Evolutionary conservation across 192 early-diverging fungal species (phyloP).

Genomic region (Coemansia sp.): DNA sequence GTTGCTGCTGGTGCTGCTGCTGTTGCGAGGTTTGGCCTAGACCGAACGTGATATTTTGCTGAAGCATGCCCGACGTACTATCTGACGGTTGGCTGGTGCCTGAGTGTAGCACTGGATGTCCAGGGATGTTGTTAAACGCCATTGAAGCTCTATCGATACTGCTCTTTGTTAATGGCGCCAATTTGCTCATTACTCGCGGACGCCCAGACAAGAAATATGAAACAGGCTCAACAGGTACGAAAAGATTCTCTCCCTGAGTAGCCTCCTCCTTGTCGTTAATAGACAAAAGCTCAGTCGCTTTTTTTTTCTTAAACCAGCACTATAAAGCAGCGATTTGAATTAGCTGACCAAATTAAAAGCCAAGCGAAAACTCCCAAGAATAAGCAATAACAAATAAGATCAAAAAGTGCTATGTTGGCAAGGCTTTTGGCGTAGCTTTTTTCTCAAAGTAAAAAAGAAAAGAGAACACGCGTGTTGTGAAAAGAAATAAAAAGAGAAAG

Average conservation of each 20-base stretch:
- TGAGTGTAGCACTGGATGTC: conserved; percentile 27
- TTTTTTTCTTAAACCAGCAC: too few relatives aligned
- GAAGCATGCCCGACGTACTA: conserved; percentile 18
- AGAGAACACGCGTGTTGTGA: conserved; percentile 3
- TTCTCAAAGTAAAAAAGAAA: not conserved
- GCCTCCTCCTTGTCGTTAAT: too few relatives aligned
- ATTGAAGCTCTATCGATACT: conserved; percentile 44
- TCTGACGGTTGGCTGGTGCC: conserved; percentile 20
- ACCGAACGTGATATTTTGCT: conserved; percentile 25
- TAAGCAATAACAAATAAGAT: too few relatives aligned
- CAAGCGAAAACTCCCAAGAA: too few relatives aligned
- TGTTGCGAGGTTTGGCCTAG: conserved; percentile 12
- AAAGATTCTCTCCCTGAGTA: not conserved
- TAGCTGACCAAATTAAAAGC: too few relatives aligned
- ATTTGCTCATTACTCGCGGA: conserved; percentile 33
- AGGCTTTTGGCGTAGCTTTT: too few relatives aligned
- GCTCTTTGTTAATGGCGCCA: conserved; percentile 29
- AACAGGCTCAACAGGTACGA: not conserved
- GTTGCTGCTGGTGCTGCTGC: conserved; percentile 15
- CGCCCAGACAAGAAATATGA: conserved; percentile 4
- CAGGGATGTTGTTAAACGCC: conserved; percentile 45
- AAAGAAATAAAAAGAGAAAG: conserved; percentile 10
- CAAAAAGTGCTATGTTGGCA: too few relatives aligned
- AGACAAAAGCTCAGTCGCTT: too few relatives aligned
- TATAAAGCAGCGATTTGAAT: too few relatives aligned